Evolutionary conservation across 345 rosid species (phyloP).

Genomic region (Hibiscus syriacus): DNA sequence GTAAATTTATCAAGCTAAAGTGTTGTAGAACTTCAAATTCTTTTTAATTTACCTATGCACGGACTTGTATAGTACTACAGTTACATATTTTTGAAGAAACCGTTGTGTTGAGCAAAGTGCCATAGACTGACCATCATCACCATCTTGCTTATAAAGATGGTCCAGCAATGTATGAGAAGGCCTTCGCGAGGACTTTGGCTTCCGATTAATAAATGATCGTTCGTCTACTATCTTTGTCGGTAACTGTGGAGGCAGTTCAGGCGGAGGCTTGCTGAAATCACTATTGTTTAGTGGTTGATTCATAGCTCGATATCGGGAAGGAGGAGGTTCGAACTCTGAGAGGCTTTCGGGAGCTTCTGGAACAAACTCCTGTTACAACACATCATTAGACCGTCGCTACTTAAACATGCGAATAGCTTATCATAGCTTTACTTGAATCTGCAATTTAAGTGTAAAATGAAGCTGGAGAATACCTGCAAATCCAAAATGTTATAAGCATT

Average conservation of each 20-base stretch:
- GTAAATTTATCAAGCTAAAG: constrained; percentile 6
- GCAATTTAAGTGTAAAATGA: neutral
- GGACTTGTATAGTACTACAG: constrained; percentile 42
- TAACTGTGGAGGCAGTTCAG: constrained; percentile 53
- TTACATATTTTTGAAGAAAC: constrained; percentile 42
- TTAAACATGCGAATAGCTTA: neutral
- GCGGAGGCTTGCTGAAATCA: constrained; percentile 53
- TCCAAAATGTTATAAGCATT: constrained; percentile 48
- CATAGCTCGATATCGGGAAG: constrained; percentile 52
- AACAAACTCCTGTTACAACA: constrained; percentile 29
- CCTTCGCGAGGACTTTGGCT: constrained; percentile 19
- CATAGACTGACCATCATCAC: constrained; percentile 17
- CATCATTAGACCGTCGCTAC: neutral
- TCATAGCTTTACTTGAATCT: neutral
- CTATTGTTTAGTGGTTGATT: constrained; percentile 18
- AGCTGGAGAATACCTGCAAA: constrained; percentile 33
- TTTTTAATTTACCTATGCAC: constrained; percentile 17
- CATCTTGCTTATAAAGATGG: constrained; percentile 39
- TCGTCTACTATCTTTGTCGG: constrained; percentile 22
- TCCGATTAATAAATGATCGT: constrained; percentile 2
- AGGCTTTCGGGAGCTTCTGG: constrained; percentile 34
- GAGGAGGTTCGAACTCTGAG: constrained; percentile 44
- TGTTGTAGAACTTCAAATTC: neutral
- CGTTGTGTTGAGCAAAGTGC: constrained; percentile 40
- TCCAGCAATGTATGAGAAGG: constrained; percentile 30